These are phyloP conservation scores for Candida yuanshanica DNA, from an alignment of 805 yeast genomes.

Conservation along the genomic window DNA sequence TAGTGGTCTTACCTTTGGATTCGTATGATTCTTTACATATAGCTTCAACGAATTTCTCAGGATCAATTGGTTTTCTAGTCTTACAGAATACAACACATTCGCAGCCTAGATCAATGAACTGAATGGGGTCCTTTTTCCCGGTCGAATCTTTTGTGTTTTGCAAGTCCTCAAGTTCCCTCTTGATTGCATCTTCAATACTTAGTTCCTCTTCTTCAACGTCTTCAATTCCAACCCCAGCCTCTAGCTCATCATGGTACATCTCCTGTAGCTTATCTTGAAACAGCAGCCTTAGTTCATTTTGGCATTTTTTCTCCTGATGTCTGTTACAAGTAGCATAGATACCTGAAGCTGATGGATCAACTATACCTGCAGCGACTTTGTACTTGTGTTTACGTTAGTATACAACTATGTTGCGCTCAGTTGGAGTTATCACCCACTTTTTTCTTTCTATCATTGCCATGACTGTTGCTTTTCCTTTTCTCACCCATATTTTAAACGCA, in stretches of 20 bases:
- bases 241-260: slow-evolving; percentile 33
- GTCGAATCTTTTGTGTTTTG: slow-evolving; percentile 25
- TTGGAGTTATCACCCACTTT: neutral
- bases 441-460: neutral
- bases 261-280: slow-evolving; percentile 50
- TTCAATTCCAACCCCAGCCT: slow-evolving; percentile 11
- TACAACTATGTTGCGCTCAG: neutral
- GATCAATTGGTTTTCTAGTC: slow-evolving; percentile 71
- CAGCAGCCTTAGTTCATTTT: slow-evolving; percentile 61
- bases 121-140: slow-evolving; percentile 42
- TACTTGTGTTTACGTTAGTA: slow-evolving; percentile 23
- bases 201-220: slow-evolving; percentile 34
- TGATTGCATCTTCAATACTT: slow-evolving; percentile 71
- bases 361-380: slow-evolving; percentile 40
- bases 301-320: slow-evolving; percentile 70
- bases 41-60: slow-evolving; percentile 60
- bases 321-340: slow-evolving; percentile 86
- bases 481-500: neutral
- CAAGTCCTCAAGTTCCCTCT: slow-evolving; percentile 62
- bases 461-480: neutral
- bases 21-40: slow-evolving; percentile 58
- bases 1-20: slow-evolving; percentile 50
- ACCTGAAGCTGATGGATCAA: slow-evolving; percentile 86
- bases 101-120: slow-evolving; percentile 61
- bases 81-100: slow-evolving; percentile 86